Conservation (phyloP, 2,329 filamentous ascomycete genomes). For the Helminthosporium solani region DNA sequence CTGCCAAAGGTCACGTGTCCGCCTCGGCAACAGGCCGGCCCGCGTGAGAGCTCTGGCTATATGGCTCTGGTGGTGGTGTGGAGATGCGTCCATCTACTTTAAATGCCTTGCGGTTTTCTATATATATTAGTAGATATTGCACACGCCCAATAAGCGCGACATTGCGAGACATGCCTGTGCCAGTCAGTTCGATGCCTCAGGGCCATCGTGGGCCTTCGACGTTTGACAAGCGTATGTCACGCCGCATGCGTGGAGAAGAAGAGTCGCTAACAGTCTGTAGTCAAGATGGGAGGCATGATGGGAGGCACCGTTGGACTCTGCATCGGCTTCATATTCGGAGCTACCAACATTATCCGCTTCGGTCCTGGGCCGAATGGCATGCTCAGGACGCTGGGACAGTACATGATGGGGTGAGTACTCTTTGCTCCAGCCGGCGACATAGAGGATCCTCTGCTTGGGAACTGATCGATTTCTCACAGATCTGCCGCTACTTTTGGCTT, state of each 20-base stretch:
- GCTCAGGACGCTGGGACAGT: slow-evolving; percentile 91
- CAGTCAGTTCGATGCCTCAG: slow-evolving; percentile 49
- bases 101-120: too few relatives aligned
- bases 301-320: slow-evolving; percentile 93
- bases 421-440: not conserved
- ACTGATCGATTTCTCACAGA: not conserved
- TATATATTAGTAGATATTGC: too few relatives aligned
- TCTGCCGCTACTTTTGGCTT: slow-evolving; percentile 89
- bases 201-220: slow-evolving; percentile 60
- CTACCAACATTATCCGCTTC: slow-evolving; percentile 92
- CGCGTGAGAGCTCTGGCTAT: too few relatives aligned
- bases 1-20: slow-evolving; percentile 1
- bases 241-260: slow-evolving; percentile 18
- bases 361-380: slow-evolving; percentile 92
- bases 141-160: slow-evolving; percentile 8
- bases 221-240: slow-evolving; percentile 67
- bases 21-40: not conserved
- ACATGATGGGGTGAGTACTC: slow-evolving; percentile 78
- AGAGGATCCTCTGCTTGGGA: too few relatives aligned
- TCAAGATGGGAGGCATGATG: slow-evolving; percentile 99
- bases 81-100: too few relatives aligned
- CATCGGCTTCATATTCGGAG: slow-evolving; percentile 98
- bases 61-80: not conserved
- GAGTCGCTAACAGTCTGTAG: slow-evolving; percentile 52
- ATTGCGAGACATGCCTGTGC: slow-evolving; percentile 55